Conservation (phyloP, 495 filamentous ascomycete species). For the Aspergillus wentii region DNA sequence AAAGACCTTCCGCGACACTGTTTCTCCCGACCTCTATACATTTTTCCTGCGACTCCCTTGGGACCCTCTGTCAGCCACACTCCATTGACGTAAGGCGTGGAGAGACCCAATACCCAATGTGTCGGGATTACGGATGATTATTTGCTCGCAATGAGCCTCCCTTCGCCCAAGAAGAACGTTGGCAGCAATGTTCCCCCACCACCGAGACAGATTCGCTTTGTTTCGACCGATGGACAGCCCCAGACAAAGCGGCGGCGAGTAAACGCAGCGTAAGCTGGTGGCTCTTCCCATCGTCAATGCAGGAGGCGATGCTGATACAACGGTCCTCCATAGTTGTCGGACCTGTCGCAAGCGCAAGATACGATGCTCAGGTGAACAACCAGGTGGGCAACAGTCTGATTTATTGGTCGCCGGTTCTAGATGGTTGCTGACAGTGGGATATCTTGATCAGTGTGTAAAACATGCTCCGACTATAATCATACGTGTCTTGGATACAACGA, state of each 20-base stretch:
- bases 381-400: conserved; percentile 28
- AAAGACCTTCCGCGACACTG: conserved; percentile 9
- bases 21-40: conserved; percentile 6
- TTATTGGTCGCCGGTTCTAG: neutral
- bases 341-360: conserved; percentile 83
- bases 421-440: conserved; percentile 4
- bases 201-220: conserved; percentile 63
- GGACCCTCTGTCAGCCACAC: conserved; percentile 4
- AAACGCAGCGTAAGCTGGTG: conserved; percentile 65
- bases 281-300: conserved; percentile 1
- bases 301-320: conserved; percentile 16
- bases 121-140: conserved; percentile 33
- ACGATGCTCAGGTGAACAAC: conserved; percentile 73
- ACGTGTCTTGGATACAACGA: conserved; percentile 65
- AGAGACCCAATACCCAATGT: conserved; percentile 29
- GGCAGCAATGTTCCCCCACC: conserved; percentile 31
- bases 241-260: conserved; percentile 77
- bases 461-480: conserved; percentile 71
- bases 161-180: conserved; percentile 40
- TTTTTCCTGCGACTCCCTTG: conserved; percentile 10
- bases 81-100: conserved; percentile 7
- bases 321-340: conserved; percentile 56
- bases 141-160: conserved; percentile 44
- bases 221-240: conserved; percentile 76
- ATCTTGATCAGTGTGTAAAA: conserved; percentile 52